Evolutionary conservation across 2,329 filamentous ascomycete genomes (phyloP).

Genomic region (Talaromyces sp.): DNA sequence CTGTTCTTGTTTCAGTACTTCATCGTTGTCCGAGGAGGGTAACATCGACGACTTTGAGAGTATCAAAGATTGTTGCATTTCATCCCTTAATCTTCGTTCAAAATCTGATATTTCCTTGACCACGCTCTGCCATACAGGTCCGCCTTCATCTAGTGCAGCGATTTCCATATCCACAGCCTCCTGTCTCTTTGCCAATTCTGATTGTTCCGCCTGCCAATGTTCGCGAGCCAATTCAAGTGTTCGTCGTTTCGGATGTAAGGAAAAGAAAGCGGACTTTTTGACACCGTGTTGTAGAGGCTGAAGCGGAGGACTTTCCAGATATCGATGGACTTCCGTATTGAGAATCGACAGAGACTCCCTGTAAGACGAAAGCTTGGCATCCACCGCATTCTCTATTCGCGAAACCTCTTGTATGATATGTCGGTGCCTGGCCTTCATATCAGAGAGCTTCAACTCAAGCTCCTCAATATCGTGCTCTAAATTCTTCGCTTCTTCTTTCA

Average conservation of each 20-base stretch:
- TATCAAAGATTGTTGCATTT: conserved; percentile 27
- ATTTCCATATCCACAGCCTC: conserved; percentile 49
- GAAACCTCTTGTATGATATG: conserved; percentile 50
- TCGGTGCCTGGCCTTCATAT: conserved; percentile 52
- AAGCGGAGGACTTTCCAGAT: conserved; percentile 46
- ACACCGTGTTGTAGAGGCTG: conserved; percentile 31
- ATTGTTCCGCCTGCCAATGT: conserved; percentile 50
- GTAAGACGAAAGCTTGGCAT: conserved; percentile 56
- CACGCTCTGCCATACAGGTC: conserved; percentile 53
- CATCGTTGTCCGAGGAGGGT: conserved; percentile 16
- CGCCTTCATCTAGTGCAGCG: conserved; percentile 55
- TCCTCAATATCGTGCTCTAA: conserved; percentile 55
- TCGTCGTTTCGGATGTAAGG: conserved; percentile 51
- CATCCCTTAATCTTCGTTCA: conserved; percentile 34
- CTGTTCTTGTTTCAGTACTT: conserved; percentile 22
- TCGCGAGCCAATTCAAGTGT: conserved; percentile 58
- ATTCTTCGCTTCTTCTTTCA: conserved; percentile 48
- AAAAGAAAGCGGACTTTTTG: conserved; percentile 41
- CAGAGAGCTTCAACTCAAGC: conserved; percentile 51
- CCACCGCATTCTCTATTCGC: conserved; percentile 52
- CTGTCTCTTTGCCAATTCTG: conserved; percentile 40
- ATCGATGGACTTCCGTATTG: conserved; percentile 50
- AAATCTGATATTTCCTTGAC: conserved; percentile 50
- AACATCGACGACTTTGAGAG: conserved; percentile 20
- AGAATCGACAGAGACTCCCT: conserved; percentile 51